These are phyloP conservation scores for Volvox carteri DNA, from an alignment of 163 green algal genomes.

Conservation along the genomic window DNA sequence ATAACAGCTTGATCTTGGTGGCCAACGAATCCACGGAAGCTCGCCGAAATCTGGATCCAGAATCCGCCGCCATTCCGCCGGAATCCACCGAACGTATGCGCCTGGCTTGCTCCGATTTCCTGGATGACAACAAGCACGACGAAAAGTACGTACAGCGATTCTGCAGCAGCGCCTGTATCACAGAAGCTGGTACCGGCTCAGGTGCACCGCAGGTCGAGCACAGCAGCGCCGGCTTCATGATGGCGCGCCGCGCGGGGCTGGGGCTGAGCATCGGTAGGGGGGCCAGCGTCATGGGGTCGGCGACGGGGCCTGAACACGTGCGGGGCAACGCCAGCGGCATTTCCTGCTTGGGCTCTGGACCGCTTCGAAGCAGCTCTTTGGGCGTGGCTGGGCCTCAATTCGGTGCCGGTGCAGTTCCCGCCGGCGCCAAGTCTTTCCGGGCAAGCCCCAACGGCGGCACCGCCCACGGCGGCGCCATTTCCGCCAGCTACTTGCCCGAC, in stretches of 20 bases:
- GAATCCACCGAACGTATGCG: not conserved
- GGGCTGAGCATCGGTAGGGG: not conserved
- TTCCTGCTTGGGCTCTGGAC: not conserved
- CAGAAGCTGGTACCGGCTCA: not conserved
- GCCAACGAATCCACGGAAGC: not conserved
- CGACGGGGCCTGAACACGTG: not conserved
- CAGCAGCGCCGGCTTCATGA: not conserved
- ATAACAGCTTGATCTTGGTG: not conserved
- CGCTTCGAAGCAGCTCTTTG: not conserved
- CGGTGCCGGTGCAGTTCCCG: not conserved
- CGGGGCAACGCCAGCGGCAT: not conserved
- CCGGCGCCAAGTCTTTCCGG: not conserved
- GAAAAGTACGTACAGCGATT: not conserved
- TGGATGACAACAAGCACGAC: not conserved
- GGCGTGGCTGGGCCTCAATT: not conserved
- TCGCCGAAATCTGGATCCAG: not conserved
- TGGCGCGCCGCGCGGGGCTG: not conserved
- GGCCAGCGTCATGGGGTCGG: not conserved
- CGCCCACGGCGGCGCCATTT: not conserved
- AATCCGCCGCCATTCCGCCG: not conserved
- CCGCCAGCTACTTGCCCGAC: not conserved
- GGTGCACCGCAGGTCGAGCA: not conserved
- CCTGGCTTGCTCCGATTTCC: not conserved
- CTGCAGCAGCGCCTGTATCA: conserved; percentile 11
- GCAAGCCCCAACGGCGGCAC: no score